A percentile compares a stretch with the other conserved stretches of the same genome.
phyloP scores from a whole-genome alignment of 2,329 filamentous ascomycete genomes.

The Aspergillus proliferans region DNA sequence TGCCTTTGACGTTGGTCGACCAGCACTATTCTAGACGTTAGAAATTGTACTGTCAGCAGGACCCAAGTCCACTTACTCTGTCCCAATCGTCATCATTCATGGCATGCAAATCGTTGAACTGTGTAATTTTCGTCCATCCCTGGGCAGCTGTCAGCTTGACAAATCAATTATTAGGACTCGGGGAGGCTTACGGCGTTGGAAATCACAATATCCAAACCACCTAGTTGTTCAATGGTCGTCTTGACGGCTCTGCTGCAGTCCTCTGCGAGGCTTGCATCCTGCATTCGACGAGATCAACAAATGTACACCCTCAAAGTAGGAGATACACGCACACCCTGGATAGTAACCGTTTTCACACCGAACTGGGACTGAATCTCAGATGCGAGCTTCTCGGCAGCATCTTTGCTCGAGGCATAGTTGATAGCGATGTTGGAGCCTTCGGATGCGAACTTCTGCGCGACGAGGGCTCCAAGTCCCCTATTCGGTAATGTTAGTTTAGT shows the following conservation, averaged over 20 bases:
- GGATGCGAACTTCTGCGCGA: conserved; percentile 60
- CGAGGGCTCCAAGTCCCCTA: conserved; percentile 65
- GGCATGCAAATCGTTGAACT: conserved; percentile 53
- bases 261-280: conserved; percentile 56
- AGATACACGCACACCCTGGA: conserved; percentile 52
- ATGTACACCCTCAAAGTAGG: not conserved
- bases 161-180: not conserved
- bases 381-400: conserved; percentile 55
- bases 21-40: conserved; percentile 43
- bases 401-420: conserved; percentile 62
- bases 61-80: conserved; percentile 36
- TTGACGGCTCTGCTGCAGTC: conserved; percentile 57
- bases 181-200: conserved; percentile 58
- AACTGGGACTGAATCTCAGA: conserved; percentile 49
- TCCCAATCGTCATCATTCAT: conserved; percentile 59
- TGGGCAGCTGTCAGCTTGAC: conserved; percentile 14
- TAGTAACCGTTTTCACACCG: conserved; percentile 46
- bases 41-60: not conserved
- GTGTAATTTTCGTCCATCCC: conserved; percentile 58
- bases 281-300: not conserved
- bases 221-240: conserved; percentile 55
- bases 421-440: conserved; percentile 64
- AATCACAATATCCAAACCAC: conserved; percentile 68
- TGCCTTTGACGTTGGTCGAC: conserved; percentile 56
- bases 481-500: conserved; percentile 15